Evolutionary conservation across 371 early-diverging fungal genomes (phyloP).

Genomic region (Mucor ambiguus): DNA sequence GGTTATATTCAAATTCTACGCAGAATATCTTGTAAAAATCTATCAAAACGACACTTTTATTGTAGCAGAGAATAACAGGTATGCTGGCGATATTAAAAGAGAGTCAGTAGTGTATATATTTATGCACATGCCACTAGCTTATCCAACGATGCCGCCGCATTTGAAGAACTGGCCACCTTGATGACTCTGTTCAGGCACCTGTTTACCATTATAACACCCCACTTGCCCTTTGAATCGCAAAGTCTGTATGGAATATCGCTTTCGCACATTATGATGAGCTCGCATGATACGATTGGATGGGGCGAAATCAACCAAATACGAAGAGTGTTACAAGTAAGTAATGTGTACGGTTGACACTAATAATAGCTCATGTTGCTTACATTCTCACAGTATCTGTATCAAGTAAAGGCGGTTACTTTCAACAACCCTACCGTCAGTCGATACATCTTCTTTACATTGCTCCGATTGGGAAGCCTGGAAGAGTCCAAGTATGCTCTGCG

Average conservation of each 20-base stretch:
- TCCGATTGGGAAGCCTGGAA: constrained; percentile 66
- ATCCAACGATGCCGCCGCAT: constrained; percentile 7
- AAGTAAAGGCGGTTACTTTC: constrained; percentile 65
- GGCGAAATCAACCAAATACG: constrained; percentile 32
- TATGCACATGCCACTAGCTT: neutral
- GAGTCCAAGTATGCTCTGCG: constrained; percentile 69
- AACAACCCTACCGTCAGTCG: constrained; percentile 70
- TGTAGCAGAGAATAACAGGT: neutral
- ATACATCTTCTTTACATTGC: constrained; percentile 58
- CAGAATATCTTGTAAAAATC: constrained; percentile 26
- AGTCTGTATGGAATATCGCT: constrained; percentile 23
- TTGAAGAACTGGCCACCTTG: constrained; percentile 24
- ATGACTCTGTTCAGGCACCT: constrained; percentile 21
- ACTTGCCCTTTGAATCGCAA: constrained; percentile 6
- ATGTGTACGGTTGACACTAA: neutral
- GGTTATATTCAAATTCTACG: constrained; percentile 46
- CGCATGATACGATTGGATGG: constrained; percentile 41
- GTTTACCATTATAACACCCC: constrained; percentile 14
- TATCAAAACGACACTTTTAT: constrained; percentile 26
- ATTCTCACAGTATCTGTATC: constrained; percentile 47
- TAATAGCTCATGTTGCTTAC: neutral
- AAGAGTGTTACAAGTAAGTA: constrained; percentile 34
- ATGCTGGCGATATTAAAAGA: neutral
- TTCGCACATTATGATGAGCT: constrained; percentile 21
- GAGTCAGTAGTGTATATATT: neutral